A percentile compares a stretch with the other conserved stretches of the same genome.
phyloP scores from a whole-genome alignment of 768 basidiomycete species.

The Amanita molliuscula region DNA sequence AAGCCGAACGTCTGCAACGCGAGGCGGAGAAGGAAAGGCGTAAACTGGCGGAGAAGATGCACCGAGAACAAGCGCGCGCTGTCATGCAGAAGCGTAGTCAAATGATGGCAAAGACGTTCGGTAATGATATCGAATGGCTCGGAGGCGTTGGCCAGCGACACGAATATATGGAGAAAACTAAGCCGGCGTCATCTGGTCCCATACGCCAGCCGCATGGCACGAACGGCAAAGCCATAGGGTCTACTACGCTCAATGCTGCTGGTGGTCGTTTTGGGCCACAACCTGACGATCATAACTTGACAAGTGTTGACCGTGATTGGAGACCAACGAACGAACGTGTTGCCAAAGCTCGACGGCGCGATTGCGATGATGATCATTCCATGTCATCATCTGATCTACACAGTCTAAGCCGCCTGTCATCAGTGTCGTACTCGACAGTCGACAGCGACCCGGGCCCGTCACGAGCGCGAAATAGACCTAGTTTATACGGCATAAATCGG shows the following conservation, averaged over 20 bases:
- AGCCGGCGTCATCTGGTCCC: slow-evolving; percentile 49
- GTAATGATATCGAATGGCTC: slow-evolving; percentile 56
- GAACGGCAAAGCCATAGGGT: slow-evolving; percentile 25
- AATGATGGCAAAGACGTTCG: slow-evolving; percentile 49
- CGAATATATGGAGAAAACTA: slow-evolving; percentile 37
- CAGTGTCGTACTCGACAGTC: slow-evolving; percentile 73
- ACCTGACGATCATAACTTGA: slow-evolving; percentile 11
- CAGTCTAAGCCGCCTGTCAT: slow-evolving; percentile 63
- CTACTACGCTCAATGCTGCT: slow-evolving; percentile 50
- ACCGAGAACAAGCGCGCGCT: slow-evolving; percentile 82
- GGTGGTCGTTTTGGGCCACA: slow-evolving; percentile 42
- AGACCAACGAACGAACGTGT: slow-evolving; percentile 51
- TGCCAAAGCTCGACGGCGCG: slow-evolving; percentile 70
- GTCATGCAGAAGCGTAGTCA: slow-evolving; percentile 87
- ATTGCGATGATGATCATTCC: slow-evolving; percentile 86
- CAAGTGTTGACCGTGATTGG: slow-evolving; percentile 31
- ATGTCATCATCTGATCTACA: slow-evolving; percentile 85
- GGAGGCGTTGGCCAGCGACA: slow-evolving; percentile 35
- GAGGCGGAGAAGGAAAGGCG: slow-evolving; percentile 84
- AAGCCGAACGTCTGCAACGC: slow-evolving; percentile 63
- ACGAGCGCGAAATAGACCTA: slow-evolving; percentile 51
- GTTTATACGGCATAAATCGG: slow-evolving; percentile 56
- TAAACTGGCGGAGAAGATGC: slow-evolving; percentile 58
- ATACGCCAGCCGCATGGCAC: slow-evolving; percentile 48
- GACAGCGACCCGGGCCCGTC: slow-evolving; percentile 81